A percentile compares a stretch with the other conserved stretches of the same genome.
Conservation (phyloP, 345 rosid species). For the Salix purpurea region DNA sequence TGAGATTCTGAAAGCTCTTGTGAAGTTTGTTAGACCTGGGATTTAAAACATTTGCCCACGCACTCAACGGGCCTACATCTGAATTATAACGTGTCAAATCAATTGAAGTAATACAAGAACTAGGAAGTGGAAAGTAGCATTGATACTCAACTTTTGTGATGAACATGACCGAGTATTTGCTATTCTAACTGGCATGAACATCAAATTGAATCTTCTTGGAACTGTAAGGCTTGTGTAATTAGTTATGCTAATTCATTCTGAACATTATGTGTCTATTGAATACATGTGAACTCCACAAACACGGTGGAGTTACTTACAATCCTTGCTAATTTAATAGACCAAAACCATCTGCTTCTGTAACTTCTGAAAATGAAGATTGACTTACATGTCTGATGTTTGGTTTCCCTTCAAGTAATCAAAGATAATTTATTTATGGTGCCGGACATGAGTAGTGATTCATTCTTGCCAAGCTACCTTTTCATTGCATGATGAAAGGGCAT, state of each 20-base stretch:
- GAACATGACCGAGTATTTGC: background rate
- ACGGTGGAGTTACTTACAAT: background rate
- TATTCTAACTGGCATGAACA: background rate
- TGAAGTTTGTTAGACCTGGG: background rate
- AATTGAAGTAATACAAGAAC: background rate
- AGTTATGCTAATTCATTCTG: background rate
- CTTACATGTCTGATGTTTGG: background rate
- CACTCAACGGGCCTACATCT: background rate
- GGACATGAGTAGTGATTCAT: background rate
- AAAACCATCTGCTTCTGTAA: background rate
- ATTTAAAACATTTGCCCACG: background rate
- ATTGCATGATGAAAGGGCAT: background rate
- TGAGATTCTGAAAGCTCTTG: background rate
- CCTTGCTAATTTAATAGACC: background rate
- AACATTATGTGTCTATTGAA: background rate
- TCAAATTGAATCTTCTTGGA: background rate
- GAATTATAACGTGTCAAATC: background rate
- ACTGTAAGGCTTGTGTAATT: background rate
- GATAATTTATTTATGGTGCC: background rate
- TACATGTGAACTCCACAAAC: background rate
- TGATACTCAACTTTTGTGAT: background rate
- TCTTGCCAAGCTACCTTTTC: background rate
- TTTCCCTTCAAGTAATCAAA: background rate
- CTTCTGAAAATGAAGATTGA: background rate
- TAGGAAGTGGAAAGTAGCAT: background rate